Conservation (phyloP, 2,329 filamentous ascomycete species). For the Fusarium siculi region DNA sequence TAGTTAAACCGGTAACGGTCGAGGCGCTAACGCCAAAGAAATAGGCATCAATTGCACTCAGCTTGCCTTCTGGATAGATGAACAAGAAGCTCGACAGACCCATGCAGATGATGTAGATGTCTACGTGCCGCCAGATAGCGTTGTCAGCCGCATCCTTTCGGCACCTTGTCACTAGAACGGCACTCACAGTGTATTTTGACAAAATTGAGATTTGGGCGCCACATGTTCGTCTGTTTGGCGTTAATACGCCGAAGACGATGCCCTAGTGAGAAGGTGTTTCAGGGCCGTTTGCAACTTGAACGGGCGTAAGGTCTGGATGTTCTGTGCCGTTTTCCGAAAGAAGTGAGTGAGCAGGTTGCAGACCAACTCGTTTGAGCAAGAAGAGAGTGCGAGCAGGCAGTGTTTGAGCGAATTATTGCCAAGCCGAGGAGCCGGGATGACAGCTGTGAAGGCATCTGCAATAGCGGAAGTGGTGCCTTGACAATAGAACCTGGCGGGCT, state of each 20-base stretch:
- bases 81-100: slow-evolving; percentile 35
- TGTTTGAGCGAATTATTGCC: slow-evolving; percentile 38
- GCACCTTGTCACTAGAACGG: slow-evolving; percentile 1
- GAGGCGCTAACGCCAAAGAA: slow-evolving; percentile 61
- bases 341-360: background rate
- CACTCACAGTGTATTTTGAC: slow-evolving; percentile 44
- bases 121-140: slow-evolving; percentile 16
- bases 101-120: slow-evolving; percentile 42
- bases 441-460: slow-evolving; percentile 23
- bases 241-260: slow-evolving; percentile 12
- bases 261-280: background rate
- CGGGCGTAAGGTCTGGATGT: slow-evolving; percentile 2
- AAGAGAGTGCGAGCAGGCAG: slow-evolving; percentile 1
- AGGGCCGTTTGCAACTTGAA: slow-evolving; percentile 4
- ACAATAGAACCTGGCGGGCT: slow-evolving; percentile 15
- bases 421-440: slow-evolving; percentile 3
- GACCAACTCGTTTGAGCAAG: slow-evolving; percentile 21
- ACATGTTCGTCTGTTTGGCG: slow-evolving; percentile 29
- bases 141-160: slow-evolving; percentile 14
- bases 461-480: slow-evolving; percentile 19
- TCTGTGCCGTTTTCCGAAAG: slow-evolving; percentile 26
- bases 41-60: slow-evolving; percentile 57
- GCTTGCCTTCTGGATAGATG: slow-evolving; percentile 39
- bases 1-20: slow-evolving; percentile 63
- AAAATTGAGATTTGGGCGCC: slow-evolving; percentile 42